phyloP scores from a whole-genome alignment of 2,329 filamentous ascomycete species.

The Clonostachys chloroleuca region DNA sequence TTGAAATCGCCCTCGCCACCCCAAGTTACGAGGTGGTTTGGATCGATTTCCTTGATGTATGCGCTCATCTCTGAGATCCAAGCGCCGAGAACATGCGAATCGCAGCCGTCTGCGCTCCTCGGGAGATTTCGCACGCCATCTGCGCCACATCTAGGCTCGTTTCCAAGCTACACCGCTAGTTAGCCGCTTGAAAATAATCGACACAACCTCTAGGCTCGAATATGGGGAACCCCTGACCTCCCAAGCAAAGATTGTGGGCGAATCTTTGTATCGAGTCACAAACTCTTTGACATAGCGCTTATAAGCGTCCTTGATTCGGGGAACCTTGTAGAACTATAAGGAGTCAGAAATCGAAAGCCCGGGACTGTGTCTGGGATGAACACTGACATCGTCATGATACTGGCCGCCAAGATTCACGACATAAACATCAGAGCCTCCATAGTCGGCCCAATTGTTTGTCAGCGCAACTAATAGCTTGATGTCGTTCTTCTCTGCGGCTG shows the following conservation, averaged over 20 bases:
- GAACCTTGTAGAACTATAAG: constrained; percentile 39
- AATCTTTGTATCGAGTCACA: constrained; percentile 54
- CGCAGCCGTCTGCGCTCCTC: constrained; percentile 26
- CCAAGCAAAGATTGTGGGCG: constrained; percentile 60
- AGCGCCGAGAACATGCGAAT: constrained; percentile 30
- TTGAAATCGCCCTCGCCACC: constrained; percentile 57
- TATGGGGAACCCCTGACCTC: constrained; percentile 34
- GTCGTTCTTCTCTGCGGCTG: constrained; percentile 39
- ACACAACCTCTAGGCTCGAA: too few relatives aligned
- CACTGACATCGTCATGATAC: constrained; percentile 42
- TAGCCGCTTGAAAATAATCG: too few relatives aligned
- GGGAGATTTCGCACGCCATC: constrained; percentile 40
- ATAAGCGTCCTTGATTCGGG: constrained; percentile 44
- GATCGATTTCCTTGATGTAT: constrained; percentile 47
- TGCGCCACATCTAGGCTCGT: constrained; percentile 51
- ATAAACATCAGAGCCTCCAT: constrained; percentile 56
- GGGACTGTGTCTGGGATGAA: not conserved
- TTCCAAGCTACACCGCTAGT: constrained; percentile 26
- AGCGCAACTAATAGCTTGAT: constrained; percentile 50
- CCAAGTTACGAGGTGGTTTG: constrained; percentile 47
- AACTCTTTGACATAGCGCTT: constrained; percentile 56
- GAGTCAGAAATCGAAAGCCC: not conserved
- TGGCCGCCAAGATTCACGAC: constrained; percentile 47
- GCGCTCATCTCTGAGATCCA: constrained; percentile 52
- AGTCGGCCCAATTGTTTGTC: constrained; percentile 55